Conservation (phyloP, 1,284 basidiomycete species). For the Trametes versicolor region DNA sequence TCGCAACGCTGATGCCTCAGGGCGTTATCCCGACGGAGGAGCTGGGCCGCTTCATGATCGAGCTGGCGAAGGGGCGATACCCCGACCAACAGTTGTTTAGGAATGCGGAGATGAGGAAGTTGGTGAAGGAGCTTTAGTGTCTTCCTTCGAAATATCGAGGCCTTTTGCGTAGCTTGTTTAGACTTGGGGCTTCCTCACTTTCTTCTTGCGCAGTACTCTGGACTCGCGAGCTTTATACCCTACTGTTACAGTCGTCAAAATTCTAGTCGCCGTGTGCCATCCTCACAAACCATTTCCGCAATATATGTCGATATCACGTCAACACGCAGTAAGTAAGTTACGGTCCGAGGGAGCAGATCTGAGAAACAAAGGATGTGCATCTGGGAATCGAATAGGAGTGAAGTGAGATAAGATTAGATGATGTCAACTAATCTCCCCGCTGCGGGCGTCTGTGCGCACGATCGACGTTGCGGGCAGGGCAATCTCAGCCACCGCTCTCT, state of each 20-base stretch:
- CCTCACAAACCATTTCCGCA: too few relatives aligned
- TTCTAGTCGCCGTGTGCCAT: too few relatives aligned
- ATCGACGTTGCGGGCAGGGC: conserved; percentile 26
- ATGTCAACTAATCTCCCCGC: not conserved
- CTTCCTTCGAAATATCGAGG: not conserved
- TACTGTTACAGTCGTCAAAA: too few relatives aligned
- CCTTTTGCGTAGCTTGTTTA: too few relatives aligned
- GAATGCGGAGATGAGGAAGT: conserved; percentile 39
- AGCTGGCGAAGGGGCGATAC: conserved; percentile 45
- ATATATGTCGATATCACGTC: too few relatives aligned
- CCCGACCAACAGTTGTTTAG: conserved; percentile 37
- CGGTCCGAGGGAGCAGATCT: too few relatives aligned
- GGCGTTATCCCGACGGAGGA: conserved; percentile 37
- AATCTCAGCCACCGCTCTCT: conserved; percentile 24
- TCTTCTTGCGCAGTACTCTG: too few relatives aligned
- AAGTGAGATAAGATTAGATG: conserved; percentile 16
- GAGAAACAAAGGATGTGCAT: too few relatives aligned
- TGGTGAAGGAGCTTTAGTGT: conserved; percentile 31
- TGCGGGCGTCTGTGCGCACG: conserved; percentile 14
- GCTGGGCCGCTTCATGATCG: conserved; percentile 41
- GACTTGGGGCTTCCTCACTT: too few relatives aligned
- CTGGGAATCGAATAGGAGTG: too few relatives aligned
- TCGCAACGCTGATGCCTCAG: conserved; percentile 29
- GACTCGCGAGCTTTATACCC: too few relatives aligned
- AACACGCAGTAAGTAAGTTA: too few relatives aligned